Base-by-base conservation (phyloP, 179 eudicot genomes). In the Pouteria campechiana region DNA sequence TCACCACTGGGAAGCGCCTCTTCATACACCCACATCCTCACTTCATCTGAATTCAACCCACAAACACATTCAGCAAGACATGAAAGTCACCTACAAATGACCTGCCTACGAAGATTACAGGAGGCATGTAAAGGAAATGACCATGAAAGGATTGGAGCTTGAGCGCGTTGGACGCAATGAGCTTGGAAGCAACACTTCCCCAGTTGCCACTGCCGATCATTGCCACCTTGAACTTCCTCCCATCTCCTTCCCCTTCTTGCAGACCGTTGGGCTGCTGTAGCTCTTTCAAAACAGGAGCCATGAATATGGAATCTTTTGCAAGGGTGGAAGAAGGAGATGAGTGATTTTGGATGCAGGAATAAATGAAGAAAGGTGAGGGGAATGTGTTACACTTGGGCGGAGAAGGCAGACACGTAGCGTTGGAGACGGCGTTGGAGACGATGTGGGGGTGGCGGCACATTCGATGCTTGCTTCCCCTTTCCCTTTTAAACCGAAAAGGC, bases 161-260 rank as follows among this genome's bases (percentile, higher is more conserved):
- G 25, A 75, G 59, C 25, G 96, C 70, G 61, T 90, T 90, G 46
- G 88, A 79, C 4, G 98, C 98, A 53, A 90, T 73, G 52, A 90
- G 92, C 64, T 90, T 90, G 33, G 94, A 83, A 13, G 96, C 96
- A 31, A 90, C 98, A 50, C 96, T 74, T 0, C 98, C 98, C 98
- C 98, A 90, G 65, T 86, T 90, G 22, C 98, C 98, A 55, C 98
- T 82, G 12, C 98, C 98, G 37, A 90, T 65, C 7, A 90, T 78
- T 1, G 98, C 61, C 48, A 79, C 83, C 50, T 63, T 65, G 0
- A 61, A 62, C 51, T 66, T 74, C n/a, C n/a, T n/a, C n/a, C n/a
- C n/a, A n/a, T n/a, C n/a, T n/a, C n/a, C n/a, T n/a, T n/a, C n/a
- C n/a, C n/a, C n/a, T n/a, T n/a, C n/a, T n/a, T n/a, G n/a, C n/a